Evolutionary conservation across 2,329 filamentous ascomycete genomes (phyloP), one percentile per base, ranked within the genome.

Genomic region (Calonectria pseudoturangicola): DNA sequence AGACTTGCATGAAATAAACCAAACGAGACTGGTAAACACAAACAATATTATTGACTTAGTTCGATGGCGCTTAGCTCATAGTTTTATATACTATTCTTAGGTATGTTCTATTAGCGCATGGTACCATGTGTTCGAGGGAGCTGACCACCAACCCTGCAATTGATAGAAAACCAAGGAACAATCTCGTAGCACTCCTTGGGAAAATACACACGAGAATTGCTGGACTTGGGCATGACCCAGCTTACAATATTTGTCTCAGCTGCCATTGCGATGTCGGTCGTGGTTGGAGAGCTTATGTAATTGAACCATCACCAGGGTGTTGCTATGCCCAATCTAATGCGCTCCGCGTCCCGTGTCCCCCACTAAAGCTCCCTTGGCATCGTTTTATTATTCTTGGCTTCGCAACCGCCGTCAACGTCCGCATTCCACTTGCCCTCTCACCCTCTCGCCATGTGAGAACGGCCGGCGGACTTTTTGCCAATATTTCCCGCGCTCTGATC

Each of bases 401-500:
- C 54, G 54, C 21, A 60, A 60, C 54, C 54, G 9, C 54, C 33
- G 66, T 66, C 70, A 62, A 51, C 66, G 62, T 41, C 25, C 36
- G 15, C 50, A 51, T 41, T 68, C 54, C 66, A 50, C 30, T 36
- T 3, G 33, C 33, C 10, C 33, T 36, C 33, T 9, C 13, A 15
- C 30, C 60, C 28, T 45, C 64, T 72, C 69, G 72, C 62, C 33
- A 74, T 74, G 72, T 74, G 72, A 74, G 63, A 62, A 60, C 60
- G 30, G 60, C 51, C 45, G 66, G 66, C 18, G 50, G 15, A 60
- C 48, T 60, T 64, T 64, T 50, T 65, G 70, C 30, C 47, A 68
- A 54, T 50, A 43, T 39, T 43, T 51, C n/a, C 21, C 36, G 5
- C 39, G 28, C 28, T 21, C 39, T 18, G 25, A 62, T 39, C 39